phyloP scores from a whole-genome alignment of 2,329 filamentous ascomycete species.

The Biscogniauxia sp. region DNA sequence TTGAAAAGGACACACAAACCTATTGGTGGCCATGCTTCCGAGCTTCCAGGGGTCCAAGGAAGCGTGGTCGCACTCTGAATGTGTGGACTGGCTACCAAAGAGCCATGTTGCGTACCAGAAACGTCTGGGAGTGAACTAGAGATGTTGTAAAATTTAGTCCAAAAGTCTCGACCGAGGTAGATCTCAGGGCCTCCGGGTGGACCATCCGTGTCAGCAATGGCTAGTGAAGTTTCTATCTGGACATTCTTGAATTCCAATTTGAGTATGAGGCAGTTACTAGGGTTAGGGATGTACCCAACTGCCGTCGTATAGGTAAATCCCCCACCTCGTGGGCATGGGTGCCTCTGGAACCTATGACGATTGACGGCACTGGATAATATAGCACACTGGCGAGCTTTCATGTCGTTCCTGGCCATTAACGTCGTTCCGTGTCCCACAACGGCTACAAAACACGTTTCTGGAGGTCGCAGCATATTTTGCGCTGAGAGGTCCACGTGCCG shows the following conservation, averaged over 20 bases:
- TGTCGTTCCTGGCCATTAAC: not conserved
- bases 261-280: not conserved
- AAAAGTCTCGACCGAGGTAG: not conserved
- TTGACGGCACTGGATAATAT: not conserved
- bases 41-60: not conserved
- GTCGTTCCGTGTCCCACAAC: not conserved
- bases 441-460: not conserved
- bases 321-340: not conserved
- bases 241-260: not conserved
- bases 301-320: not conserved
- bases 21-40: not conserved
- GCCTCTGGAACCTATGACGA: not conserved
- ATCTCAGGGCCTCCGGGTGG: not conserved
- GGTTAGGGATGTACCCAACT: not conserved
- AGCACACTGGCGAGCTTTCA: not conserved
- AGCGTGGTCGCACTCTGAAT: not conserved
- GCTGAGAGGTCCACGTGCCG: not conserved
- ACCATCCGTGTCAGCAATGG: not conserved
- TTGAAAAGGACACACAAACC: not conserved
- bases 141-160: not conserved
- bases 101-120: not conserved
- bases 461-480: not conserved
- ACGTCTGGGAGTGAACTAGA: not conserved
- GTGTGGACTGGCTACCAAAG: not conserved
- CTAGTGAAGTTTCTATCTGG: not conserved